A percentile compares a stretch with the other conserved stretches of the same genome.
Evolutionary conservation across 23 red algal species (phyloP).

Genomic region (Gracilaria gracilis): DNA sequence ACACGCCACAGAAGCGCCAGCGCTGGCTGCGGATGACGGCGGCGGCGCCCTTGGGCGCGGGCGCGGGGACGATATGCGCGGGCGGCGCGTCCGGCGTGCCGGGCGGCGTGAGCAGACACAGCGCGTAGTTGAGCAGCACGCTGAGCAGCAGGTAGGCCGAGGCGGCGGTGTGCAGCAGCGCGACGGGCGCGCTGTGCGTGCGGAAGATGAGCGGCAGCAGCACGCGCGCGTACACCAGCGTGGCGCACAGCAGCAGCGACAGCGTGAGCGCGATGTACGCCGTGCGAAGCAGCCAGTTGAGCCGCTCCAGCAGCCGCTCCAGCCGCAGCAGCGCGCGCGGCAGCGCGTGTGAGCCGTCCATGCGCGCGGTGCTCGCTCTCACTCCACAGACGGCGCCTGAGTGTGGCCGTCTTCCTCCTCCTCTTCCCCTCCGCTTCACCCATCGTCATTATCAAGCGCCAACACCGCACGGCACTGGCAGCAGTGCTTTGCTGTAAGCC

Average conservation of each 20-base stretch:
- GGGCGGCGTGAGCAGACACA: conserved; percentile 3
- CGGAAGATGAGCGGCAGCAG: neutral
- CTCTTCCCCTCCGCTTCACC: too few species aligned
- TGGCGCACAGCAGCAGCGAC: conserved; percentile 13
- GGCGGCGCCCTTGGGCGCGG: too few species aligned
- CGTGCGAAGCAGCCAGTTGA: neutral
- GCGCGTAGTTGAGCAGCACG: conserved; percentile 22
- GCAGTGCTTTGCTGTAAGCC: too few species aligned
- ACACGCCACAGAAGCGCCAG: conserved; percentile 68
- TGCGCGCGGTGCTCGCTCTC: neutral
- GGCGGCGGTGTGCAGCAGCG: neutral
- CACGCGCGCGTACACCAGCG: neutral
- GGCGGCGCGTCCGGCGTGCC: too few species aligned
- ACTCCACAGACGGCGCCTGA: too few species aligned
- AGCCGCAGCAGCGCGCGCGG: neutral
- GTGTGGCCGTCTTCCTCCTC: too few species aligned
- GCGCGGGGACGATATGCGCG: too few species aligned
- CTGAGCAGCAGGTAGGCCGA: neutral
- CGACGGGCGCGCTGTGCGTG: neutral
- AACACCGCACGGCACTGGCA: too few species aligned
- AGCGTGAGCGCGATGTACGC: conserved; percentile 12
- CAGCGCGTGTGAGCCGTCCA: neutral
- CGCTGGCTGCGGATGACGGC: conserved; percentile 1
- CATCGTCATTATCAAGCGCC: too few species aligned
- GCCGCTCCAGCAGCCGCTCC: neutral